Evolutionary conservation across 1,284 basidiomycete species (phyloP).

Genomic region (Coniophora puteana): DNA sequence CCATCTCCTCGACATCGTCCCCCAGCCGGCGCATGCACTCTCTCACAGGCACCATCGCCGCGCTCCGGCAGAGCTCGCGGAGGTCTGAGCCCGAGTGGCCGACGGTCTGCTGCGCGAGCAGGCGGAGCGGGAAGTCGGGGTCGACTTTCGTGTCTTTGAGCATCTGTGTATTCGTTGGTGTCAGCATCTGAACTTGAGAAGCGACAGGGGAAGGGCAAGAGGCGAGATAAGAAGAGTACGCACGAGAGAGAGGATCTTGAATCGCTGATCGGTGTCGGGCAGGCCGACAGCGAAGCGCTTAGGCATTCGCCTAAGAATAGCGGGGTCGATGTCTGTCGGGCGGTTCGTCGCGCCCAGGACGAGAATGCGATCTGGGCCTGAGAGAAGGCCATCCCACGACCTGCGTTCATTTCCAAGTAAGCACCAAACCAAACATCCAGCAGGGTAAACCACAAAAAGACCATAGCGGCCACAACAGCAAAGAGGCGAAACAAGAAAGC

Average conservation of each 20-base stretch:
- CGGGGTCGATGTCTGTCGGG: constrained; percentile 93
- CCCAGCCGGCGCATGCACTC: constrained; percentile 76
- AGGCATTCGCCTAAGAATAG: constrained; percentile 95
- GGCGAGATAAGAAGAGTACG: constrained; percentile 13
- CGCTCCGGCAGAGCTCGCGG: constrained; percentile 91
- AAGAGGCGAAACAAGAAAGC: neutral
- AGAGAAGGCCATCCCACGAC: constrained; percentile 96
- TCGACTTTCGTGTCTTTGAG: constrained; percentile 74
- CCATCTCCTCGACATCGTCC: constrained; percentile 48
- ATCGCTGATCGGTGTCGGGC: constrained; percentile 79
- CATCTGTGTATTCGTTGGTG: constrained; percentile 54
- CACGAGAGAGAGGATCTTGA: constrained; percentile 88
- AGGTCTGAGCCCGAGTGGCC: constrained; percentile 91
- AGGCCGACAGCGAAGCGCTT: constrained; percentile 93
- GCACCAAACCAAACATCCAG: neutral
- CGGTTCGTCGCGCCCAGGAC: constrained; percentile 97
- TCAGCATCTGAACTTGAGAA: too few relatives aligned
- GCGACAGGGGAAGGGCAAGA: neutral
- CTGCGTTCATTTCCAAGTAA: constrained; percentile 42
- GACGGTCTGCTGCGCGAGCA: constrained; percentile 71
- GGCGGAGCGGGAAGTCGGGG: constrained; percentile 59
- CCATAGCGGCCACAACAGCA: neutral
- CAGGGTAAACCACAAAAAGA: neutral
- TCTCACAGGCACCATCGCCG: constrained; percentile 88
- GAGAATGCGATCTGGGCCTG: constrained; percentile 80